These are phyloP conservation scores for Lactifluus echinatus DNA, from an alignment of 768 basidiomycete species.

Conservation along the genomic window DNA sequence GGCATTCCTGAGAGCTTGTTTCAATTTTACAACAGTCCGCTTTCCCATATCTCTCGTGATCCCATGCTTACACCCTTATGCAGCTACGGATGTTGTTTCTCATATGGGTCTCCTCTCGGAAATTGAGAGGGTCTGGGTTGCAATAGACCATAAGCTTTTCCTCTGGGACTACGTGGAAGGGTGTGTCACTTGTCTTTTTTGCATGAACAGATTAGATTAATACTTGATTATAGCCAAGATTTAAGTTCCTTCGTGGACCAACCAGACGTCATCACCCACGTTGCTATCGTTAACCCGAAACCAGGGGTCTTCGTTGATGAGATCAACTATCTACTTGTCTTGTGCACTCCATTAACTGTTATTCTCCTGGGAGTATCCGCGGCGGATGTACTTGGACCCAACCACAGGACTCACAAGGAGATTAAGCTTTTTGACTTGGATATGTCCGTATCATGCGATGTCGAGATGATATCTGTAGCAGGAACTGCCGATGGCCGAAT, in stretches of 20 bases:
- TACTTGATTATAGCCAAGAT: slow-evolving; percentile 51
- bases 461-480: slow-evolving; percentile 78
- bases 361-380: slow-evolving; percentile 77
- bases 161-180: slow-evolving; percentile 96
- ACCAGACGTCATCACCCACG: slow-evolving; percentile 80
- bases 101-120: slow-evolving; percentile 90
- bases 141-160: slow-evolving; percentile 88
- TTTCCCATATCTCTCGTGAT: background rate
- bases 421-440: slow-evolving; percentile 89
- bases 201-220: background rate
- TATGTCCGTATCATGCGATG: slow-evolving; percentile 65
- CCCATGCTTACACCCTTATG: slow-evolving; percentile 11
- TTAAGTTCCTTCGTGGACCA: slow-evolving; percentile 90
- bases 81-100: slow-evolving; percentile 61
- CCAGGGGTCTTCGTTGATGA: slow-evolving; percentile 86
- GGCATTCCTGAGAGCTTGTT: slow-evolving; percentile 74
- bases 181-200: slow-evolving; percentile 36
- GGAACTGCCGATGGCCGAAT: slow-evolving; percentile 79
- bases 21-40: slow-evolving; percentile 63
- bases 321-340: slow-evolving; percentile 79
- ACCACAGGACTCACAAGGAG: slow-evolving; percentile 45
- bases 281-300: slow-evolving; percentile 82
- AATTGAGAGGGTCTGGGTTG: slow-evolving; percentile 92
- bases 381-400: slow-evolving; percentile 34
- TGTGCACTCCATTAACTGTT: slow-evolving; percentile 80